phyloP scores from a whole-genome alignment of 1,139 yeast genomes.

The Torulaspora pretoriensis region DNA sequence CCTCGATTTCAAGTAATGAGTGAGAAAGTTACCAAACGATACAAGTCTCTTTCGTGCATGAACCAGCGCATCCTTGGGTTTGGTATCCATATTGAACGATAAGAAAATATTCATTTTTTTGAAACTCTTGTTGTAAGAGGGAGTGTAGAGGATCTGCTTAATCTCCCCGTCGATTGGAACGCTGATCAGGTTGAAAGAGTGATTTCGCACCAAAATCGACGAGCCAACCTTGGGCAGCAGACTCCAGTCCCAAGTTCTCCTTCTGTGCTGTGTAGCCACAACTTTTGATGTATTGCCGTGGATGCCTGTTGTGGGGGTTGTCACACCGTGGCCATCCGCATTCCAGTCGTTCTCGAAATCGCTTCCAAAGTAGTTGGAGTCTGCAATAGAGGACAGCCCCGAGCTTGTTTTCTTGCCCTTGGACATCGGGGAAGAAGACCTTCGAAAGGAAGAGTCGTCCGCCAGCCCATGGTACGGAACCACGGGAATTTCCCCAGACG shows the following conservation, averaged over 20 bases:
- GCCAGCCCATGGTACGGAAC: conserved; percentile 5
- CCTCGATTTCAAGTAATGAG: conserved; percentile 23
- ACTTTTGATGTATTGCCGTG: conserved; percentile 20
- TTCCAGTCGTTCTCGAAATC: conserved; percentile 15
- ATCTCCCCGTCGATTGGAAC: conserved; percentile 26
- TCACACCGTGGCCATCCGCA: conserved; percentile 6
- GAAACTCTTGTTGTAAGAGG: conserved; percentile 25
- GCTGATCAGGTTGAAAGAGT: conserved; percentile 14
- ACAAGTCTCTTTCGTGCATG: conserved; percentile 24
- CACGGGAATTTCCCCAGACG: conserved; percentile 4
- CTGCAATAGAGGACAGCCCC: conserved; percentile 4
- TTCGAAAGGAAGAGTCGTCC: conserved; percentile 1
- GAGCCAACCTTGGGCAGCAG: conserved; percentile 18
- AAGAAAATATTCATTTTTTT: conserved; percentile 27
- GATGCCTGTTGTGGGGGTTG: conserved; percentile 10
- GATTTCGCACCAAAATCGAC: conserved; percentile 9
- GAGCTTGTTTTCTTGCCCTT: conserved; percentile 6
- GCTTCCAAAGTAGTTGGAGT: conserved; percentile 15
- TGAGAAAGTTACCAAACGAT: conserved; percentile 22
- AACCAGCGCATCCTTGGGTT: conserved; percentile 20
- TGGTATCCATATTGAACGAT: conserved; percentile 26
- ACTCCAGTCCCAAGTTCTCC: conserved; percentile 26
- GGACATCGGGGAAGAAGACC: conserved; percentile 5
- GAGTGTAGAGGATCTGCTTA: conserved; percentile 27
- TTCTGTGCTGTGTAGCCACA: conserved; percentile 15